phyloP scores from a whole-genome alignment of 768 basidiomycete genomes.

The Chalciporus piperatus region DNA sequence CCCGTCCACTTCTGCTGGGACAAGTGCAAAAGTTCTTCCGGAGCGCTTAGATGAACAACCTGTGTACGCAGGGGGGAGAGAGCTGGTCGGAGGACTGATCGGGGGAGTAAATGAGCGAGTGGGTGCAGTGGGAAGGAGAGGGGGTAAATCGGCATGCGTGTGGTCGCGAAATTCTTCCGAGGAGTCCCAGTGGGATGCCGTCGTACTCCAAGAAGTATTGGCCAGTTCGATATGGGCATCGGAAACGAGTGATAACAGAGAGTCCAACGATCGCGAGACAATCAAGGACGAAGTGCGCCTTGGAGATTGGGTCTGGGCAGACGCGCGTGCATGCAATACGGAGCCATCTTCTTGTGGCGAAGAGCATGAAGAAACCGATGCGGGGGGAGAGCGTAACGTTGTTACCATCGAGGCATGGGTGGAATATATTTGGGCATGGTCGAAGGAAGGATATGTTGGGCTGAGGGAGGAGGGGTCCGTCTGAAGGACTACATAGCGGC shows the following conservation, averaged over 20 bases:
- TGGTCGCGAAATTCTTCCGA: background rate
- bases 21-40: constrained; percentile 14
- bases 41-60: constrained; percentile 18
- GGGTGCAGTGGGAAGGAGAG: background rate
- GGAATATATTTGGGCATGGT: background rate
- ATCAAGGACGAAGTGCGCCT: constrained; percentile 4
- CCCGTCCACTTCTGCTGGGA: constrained; percentile 12
- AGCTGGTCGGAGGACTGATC: constrained; percentile 14
- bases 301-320: background rate
- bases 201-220: background rate
- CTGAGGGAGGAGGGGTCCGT: background rate
- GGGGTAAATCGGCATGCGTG: background rate
- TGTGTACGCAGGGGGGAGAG: background rate
- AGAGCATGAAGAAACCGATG: background rate
- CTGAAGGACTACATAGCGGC: constrained; percentile 15
- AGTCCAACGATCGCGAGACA: constrained; percentile 6
- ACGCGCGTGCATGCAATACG: background rate
- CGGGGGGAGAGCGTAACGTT: background rate
- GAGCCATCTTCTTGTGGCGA: background rate
- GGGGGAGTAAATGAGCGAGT: constrained; percentile 15
- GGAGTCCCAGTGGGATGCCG: background rate
- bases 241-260: constrained; percentile 1
- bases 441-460: constrained; percentile 5
- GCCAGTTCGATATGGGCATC: background rate
- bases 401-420: background rate